These are phyloP conservation scores for Caloboletus firmus DNA, from an alignment of 1,284 basidiomycete genomes.

Conservation along the genomic window DNA sequence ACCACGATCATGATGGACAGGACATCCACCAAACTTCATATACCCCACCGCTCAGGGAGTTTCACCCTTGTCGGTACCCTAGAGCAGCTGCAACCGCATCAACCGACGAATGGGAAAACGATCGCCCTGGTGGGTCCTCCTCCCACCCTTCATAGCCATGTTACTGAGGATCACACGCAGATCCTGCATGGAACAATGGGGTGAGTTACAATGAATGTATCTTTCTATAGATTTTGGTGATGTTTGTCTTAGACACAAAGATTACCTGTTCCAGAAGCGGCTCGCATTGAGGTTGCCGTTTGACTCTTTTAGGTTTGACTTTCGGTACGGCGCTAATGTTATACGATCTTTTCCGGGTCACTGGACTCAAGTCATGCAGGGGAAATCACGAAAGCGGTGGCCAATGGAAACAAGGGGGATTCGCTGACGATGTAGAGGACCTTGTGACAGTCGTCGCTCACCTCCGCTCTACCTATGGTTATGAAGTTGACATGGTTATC, in stretches of 20 bases:
- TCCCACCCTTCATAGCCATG: constrained; percentile 1
- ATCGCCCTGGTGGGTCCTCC: constrained; percentile 62
- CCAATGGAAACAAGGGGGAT: constrained; percentile 55
- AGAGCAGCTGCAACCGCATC: constrained; percentile 55
- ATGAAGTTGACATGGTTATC: constrained; percentile 64
- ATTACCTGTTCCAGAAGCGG: constrained; percentile 79
- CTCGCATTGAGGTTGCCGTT: constrained; percentile 66
- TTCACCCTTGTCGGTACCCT: constrained; percentile 60
- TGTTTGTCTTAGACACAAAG: constrained; percentile 61
- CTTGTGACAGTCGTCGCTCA: constrained; percentile 62
- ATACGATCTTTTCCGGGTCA: not conserved
- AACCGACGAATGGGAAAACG: constrained; percentile 54
- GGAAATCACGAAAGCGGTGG: constrained; percentile 76
- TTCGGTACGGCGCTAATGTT: constrained; percentile 54
- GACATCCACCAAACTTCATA: constrained; percentile 49
- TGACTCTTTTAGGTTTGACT: constrained; percentile 84
- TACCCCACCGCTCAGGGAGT: constrained; percentile 55
- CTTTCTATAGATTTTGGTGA: not conserved
- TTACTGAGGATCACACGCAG: constrained; percentile 38
- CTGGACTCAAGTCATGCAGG: constrained; percentile 37
- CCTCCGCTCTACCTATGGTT: constrained; percentile 57
- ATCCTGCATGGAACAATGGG: constrained; percentile 78
- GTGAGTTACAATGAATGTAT: constrained; percentile 39
- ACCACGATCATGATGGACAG: constrained; percentile 36
- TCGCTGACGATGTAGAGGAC: constrained; percentile 63